A percentile compares a stretch with the other conserved stretches of the same genome.
Conservation (phyloP, 179 eudicot genomes). For the Pouteria campechiana region DNA sequence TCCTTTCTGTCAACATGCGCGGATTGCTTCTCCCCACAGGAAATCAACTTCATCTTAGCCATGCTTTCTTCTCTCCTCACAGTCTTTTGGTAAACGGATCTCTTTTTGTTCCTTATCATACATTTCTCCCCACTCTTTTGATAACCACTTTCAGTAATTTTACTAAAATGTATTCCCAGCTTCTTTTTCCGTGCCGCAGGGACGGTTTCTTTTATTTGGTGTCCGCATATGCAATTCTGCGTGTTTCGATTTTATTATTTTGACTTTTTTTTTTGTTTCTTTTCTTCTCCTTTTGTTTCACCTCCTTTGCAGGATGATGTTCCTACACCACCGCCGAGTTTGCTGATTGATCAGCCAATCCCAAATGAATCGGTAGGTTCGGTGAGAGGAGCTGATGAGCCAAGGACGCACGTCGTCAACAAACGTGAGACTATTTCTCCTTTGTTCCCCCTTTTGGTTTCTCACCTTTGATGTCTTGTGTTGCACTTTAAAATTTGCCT, state of each 20-base stretch:
- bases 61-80: constrained; percentile 47
- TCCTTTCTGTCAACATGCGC: constrained; percentile 78
- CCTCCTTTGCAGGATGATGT: constrained; percentile 54
- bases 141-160: too few relatives aligned
- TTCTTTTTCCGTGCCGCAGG: too few relatives aligned
- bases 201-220: too few relatives aligned
- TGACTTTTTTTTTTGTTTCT: background rate
- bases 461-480: background rate
- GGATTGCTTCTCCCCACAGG: constrained; percentile 32
- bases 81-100: constrained; percentile 45
- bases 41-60: constrained; percentile 39
- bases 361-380: constrained; percentile 15
- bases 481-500: background rate
- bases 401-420: constrained; percentile 56
- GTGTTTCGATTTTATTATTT: too few relatives aligned
- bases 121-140: too few relatives aligned
- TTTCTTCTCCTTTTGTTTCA: too few relatives aligned
- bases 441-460: background rate
- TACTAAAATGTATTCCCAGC: too few relatives aligned
- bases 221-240: too few relatives aligned
- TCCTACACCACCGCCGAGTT: constrained; percentile 30
- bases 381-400: constrained; percentile 44
- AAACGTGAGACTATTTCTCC: constrained; percentile 47
- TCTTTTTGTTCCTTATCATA: background rate
- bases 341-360: constrained; percentile 37